Evolutionary conservation across 345 rosid genomes (phyloP), one percentile per base, ranked within the genome.

Genomic region (Linum tenue): DNA sequence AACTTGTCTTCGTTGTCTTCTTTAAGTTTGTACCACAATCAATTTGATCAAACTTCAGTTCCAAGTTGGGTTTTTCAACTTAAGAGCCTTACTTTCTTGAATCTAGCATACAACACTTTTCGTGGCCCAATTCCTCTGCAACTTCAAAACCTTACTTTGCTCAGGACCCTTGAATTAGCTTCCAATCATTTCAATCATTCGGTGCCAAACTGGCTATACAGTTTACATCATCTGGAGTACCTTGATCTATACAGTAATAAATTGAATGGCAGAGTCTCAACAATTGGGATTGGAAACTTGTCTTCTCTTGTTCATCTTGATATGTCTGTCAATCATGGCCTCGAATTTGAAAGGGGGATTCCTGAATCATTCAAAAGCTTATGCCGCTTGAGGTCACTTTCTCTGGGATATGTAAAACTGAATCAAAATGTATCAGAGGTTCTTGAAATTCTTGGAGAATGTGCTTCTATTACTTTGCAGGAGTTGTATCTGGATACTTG

Each of bases 391-490:
- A 61, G 22, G 44, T 10, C 11, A 2, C 57, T 76, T 4, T 0
- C 17, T 4, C 14, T 69, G 65, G 2, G 4, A 0, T 0, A 0
- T 2, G 59, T 37, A 22, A 12, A 70, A 0, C 55, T 67, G 15
- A 40, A 37, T 4, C 59, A 56, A 56, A 35, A 16, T 56, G 59
- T 56, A 35, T 16, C 36, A n/a, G 59, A 56, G 8, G 35, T 67
- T 16, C 1, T 64, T 3, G 3, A 59, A 11, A 39, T 48, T 9
- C 38, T 75, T 3, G 41, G 22, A 10, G 69, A 59, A n/a, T 63
- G 75, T 50, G 39, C 50, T 69, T 31, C 59, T 44, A 63, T 50
- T 64, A 1, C 72, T 2, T 37, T 75, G 67, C 64, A 78, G 72
- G 9, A 56, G 8, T 61, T 72, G 69, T 37, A 6, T 3, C 41